A percentile compares a stretch with the other conserved stretches of the same genome.
These are phyloP conservation scores for Cetradonia linearis DNA, from an alignment of 495 filamentous ascomycete genomes.

Conservation along the genomic window DNA sequence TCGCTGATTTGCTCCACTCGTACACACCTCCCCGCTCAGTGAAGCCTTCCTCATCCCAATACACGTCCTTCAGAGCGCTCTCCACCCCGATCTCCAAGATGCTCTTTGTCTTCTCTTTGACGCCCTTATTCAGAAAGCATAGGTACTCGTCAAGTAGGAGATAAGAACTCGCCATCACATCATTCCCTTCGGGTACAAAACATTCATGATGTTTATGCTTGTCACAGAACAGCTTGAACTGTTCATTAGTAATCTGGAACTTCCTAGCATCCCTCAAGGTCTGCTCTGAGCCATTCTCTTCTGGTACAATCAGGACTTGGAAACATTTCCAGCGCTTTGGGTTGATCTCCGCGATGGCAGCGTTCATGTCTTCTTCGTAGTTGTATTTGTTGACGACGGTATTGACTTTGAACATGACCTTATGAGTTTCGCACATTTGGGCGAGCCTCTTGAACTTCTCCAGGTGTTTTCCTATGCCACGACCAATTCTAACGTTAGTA, in stretches of 20 bases:
- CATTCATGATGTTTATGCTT: constrained; percentile 34
- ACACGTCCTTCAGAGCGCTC: constrained; percentile 37
- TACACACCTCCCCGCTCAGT: constrained; percentile 40
- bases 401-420: constrained; percentile 50
- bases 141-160: constrained; percentile 47
- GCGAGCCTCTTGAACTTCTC: constrained; percentile 34
- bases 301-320: constrained; percentile 45
- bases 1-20: constrained; percentile 38
- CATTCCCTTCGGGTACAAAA: constrained; percentile 43
- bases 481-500: constrained; percentile 44
- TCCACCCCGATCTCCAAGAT: constrained; percentile 46
- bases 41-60: constrained; percentile 44
- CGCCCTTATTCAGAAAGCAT: constrained; percentile 43
- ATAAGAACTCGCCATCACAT: constrained; percentile 38
- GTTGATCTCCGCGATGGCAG: constrained; percentile 30
- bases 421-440: constrained; percentile 36
- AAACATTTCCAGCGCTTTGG: constrained; percentile 53
- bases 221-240: constrained; percentile 40
- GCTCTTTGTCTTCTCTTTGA: constrained; percentile 30
- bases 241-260: constrained; percentile 41
- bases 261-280: constrained; percentile 37
- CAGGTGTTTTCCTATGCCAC: constrained; percentile 40
- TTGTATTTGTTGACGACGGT: constrained; percentile 46
- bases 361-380: constrained; percentile 45
- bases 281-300: constrained; percentile 42